Conservation (phyloP, 352 stramenopile species). For the Pythium folliculosum region DNA sequence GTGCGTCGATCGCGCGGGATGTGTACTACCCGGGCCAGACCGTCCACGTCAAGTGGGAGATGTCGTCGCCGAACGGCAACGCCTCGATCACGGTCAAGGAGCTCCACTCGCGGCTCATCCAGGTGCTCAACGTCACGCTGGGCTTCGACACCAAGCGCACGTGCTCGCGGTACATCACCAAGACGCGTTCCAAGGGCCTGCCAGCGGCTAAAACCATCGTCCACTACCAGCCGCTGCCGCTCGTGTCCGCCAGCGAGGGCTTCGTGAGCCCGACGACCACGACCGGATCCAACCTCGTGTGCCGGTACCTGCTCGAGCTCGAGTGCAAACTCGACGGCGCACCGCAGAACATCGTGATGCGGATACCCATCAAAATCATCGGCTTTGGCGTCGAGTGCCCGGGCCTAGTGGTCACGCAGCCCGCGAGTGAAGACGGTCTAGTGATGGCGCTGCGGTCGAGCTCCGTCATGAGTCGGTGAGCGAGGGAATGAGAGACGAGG, state of each 20-base stretch:
- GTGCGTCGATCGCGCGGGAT: slow-evolving; percentile 67
- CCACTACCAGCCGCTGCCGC: slow-evolving; percentile 52
- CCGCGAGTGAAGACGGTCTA: slow-evolving; percentile 20
- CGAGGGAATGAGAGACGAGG: background rate
- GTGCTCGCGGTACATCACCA: slow-evolving; percentile 45
- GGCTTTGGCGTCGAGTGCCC: slow-evolving; percentile 19
- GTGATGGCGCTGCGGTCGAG: slow-evolving; percentile 23
- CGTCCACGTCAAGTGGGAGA: slow-evolving; percentile 57
- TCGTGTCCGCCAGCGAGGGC: slow-evolving; percentile 29
- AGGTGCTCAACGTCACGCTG: slow-evolving; percentile 45
- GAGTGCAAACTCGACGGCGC: slow-evolving; percentile 26
- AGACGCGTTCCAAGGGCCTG: slow-evolving; percentile 48
- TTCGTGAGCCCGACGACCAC: slow-evolving; percentile 41
- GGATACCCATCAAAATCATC: slow-evolving; percentile 29
- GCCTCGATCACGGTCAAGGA: slow-evolving; percentile 45
- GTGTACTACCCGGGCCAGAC: slow-evolving; percentile 63
- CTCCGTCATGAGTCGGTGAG: slow-evolving; percentile 21
- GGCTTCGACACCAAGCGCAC: slow-evolving; percentile 35
- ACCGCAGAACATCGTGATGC: slow-evolving; percentile 18
- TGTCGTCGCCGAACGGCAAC: slow-evolving; percentile 41
- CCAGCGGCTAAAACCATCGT: slow-evolving; percentile 31
- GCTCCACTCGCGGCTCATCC: slow-evolving; percentile 49
- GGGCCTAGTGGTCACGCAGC: slow-evolving; percentile 15
- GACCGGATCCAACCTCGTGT: slow-evolving; percentile 21
- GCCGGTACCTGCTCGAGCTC: slow-evolving; percentile 25